These are phyloP conservation scores for Hypoxylon sp. DNA, from an alignment of 2,329 filamentous ascomycete species.

Conservation along the genomic window DNA sequence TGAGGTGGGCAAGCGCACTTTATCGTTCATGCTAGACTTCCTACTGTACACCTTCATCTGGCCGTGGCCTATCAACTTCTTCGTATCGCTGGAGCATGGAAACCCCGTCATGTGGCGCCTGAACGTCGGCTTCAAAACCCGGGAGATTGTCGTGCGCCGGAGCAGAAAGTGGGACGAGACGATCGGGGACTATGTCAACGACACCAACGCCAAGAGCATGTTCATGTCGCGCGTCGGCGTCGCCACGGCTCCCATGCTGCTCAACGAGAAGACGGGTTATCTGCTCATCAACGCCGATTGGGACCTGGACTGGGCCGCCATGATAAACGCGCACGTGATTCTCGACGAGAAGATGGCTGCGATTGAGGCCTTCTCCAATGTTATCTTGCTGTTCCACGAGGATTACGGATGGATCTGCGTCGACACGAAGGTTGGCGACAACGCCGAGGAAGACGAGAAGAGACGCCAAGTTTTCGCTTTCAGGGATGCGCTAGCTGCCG, in stretches of 20 bases:
- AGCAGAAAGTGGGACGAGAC: conserved; percentile 76
- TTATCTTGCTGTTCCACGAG: conserved; percentile 74
- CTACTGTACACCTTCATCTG: conserved; percentile 72
- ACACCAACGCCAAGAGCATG: conserved; percentile 61
- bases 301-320: conserved; percentile 85
- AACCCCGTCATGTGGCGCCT: conserved; percentile 78
- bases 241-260: conserved; percentile 72
- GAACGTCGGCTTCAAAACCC: conserved; percentile 76
- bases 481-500: conserved; percentile 74
- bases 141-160: conserved; percentile 82
- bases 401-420: conserved; percentile 77
- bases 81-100: conserved; percentile 64
- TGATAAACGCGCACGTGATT: conserved; percentile 76
- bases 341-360: conserved; percentile 68
- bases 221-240: conserved; percentile 70
- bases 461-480: conserved; percentile 81
- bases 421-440: conserved; percentile 58
- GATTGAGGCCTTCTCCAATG: conserved; percentile 73
- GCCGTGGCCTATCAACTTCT: conserved; percentile 78
- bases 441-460: conserved; percentile 66
- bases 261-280: conserved; percentile 85
- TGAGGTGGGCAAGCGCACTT: conserved; percentile 66
- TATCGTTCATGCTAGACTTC: conserved; percentile 78
- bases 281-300: conserved; percentile 84
- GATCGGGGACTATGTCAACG: conserved; percentile 62